These are phyloP conservation scores for Globisporangium nagaii DNA, from an alignment of 352 stramenopile species.

Conservation along the genomic window DNA sequence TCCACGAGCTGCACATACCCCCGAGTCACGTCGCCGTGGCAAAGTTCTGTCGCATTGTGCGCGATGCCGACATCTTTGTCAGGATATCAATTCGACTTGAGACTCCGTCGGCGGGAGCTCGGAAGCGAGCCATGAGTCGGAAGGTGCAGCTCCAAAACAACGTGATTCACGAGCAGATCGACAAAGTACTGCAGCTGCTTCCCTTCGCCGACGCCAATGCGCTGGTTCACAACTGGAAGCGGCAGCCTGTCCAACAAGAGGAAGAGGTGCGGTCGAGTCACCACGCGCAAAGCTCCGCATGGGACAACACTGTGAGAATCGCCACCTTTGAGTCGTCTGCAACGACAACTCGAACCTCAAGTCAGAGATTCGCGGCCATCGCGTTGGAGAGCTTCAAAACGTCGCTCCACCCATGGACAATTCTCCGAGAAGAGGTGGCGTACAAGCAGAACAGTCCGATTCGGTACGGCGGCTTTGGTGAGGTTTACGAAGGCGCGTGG, in stretches of 20 bases:
- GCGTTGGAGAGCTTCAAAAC: background rate
- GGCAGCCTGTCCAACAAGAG: background rate
- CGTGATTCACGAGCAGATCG: conserved; percentile 1
- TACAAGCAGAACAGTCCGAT: background rate
- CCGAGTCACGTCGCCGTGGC: background rate
- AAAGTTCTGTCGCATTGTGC: background rate
- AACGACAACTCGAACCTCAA: background rate
- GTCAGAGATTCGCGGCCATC: too few species aligned
- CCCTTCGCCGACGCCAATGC: background rate
- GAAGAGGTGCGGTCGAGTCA: background rate
- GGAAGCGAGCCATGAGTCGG: background rate
- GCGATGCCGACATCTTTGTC: background rate
- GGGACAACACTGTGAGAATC: background rate
- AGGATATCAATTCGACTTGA: background rate
- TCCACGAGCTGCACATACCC: background rate
- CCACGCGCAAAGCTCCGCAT: background rate
- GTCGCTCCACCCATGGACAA: background rate
- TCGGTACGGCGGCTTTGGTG: background rate
- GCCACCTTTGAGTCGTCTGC: too few species aligned
- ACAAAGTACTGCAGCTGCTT: background rate
- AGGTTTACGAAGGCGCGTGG: background rate
- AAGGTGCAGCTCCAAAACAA: background rate
- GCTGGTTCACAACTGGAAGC: background rate
- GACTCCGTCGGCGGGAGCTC: background rate
- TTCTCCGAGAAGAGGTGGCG: background rate